Conservation (phyloP, 139 green algal species). For the Volvox reticuliferus region DNA sequence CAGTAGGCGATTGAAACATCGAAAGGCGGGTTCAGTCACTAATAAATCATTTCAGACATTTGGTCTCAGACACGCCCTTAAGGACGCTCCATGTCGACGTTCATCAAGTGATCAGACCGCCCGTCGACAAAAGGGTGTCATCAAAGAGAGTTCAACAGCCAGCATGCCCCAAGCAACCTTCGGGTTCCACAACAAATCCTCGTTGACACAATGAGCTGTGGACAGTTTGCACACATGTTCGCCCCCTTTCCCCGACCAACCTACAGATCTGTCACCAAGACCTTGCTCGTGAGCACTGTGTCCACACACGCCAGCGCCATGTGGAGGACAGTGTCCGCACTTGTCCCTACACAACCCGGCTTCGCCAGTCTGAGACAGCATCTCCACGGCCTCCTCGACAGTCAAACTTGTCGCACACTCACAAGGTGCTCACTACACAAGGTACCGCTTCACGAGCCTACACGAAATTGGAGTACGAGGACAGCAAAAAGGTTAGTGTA, state of each 20-base stretch:
- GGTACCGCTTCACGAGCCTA: slow-evolving; percentile 87
- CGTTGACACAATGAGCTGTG: too few species aligned
- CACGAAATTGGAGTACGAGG: background rate
- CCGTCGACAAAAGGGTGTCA: slow-evolving; percentile 82
- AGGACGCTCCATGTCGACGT: slow-evolving; percentile 70
- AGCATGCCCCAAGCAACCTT: too few species aligned
- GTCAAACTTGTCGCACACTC: slow-evolving; percentile 66
- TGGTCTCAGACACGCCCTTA: slow-evolving; percentile 60
- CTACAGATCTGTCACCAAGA: slow-evolving; percentile 80
- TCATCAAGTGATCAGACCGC: slow-evolving; percentile 85
- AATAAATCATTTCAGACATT: too few species aligned
- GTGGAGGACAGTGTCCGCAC: too few species aligned
- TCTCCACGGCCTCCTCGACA: slow-evolving; percentile 83
- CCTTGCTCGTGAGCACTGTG: slow-evolving; percentile 85
- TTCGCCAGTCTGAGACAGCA: slow-evolving; percentile 73
- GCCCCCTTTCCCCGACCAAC: slow-evolving; percentile 47
- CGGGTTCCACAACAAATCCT: too few species aligned
- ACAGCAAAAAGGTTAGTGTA: too few species aligned
- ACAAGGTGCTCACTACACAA: too few species aligned
- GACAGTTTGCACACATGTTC: too few species aligned
- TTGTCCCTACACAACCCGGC: slow-evolving; percentile 88
- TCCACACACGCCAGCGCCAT: slow-evolving; percentile 81
- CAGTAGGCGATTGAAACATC: too few species aligned
- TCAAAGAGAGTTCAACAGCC: slow-evolving; percentile 57
- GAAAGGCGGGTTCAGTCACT: too few species aligned